Conservation (phyloP, 169 alveolate species). For the Eimeria praecox region DNA sequence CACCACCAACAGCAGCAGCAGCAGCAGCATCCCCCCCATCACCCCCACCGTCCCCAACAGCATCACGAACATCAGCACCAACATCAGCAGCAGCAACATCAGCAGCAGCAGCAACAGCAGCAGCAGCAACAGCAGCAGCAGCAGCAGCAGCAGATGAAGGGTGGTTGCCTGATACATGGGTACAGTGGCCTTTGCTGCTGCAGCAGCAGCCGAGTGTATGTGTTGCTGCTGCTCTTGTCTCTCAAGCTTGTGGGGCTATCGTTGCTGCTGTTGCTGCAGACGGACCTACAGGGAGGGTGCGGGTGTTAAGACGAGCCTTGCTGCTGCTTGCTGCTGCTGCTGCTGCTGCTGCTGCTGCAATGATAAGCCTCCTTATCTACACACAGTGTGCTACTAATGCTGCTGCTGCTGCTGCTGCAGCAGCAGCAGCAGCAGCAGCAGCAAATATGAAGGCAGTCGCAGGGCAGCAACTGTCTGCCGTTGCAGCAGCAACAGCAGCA, state of each 20-base stretch:
- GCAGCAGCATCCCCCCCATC: too few relatives aligned
- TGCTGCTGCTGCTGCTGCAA: slow-evolving; percentile 15
- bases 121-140: slow-evolving; percentile 18
- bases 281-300: background rate
- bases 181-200: slow-evolving; percentile 29
- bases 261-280: background rate
- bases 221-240: slow-evolving; percentile 20
- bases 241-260: background rate
- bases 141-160: slow-evolving; percentile 7
- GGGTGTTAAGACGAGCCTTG: background rate
- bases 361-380: background rate
- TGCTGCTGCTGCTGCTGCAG: slow-evolving; percentile 2
- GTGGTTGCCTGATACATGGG: background rate
- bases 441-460: background rate
- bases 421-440: slow-evolving; percentile 39
- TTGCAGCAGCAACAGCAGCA: slow-evolving; percentile 33
- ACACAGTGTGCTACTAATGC: background rate
- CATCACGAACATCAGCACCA: background rate
- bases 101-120: background rate
- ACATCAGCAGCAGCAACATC: background rate
- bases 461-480: background rate
- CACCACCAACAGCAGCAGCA: background rate
- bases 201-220: slow-evolving; percentile 46
- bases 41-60: background rate
- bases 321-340: background rate